phyloP scores from a whole-genome alignment of 192 early-diverging fungal species.

The Coemansia sp. region DNA sequence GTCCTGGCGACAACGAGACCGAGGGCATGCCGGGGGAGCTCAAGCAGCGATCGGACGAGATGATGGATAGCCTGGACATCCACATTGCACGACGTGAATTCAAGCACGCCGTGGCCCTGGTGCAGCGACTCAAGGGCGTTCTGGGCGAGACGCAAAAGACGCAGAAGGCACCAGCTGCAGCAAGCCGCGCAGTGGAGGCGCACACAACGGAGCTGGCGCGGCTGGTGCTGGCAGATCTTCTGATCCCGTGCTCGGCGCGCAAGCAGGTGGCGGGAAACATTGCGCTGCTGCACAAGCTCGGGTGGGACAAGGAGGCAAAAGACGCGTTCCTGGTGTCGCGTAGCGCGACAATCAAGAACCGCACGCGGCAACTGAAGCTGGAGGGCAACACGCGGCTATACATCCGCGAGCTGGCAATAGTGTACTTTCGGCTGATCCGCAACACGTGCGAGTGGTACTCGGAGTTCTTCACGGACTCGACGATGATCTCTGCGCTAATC shows the following conservation, averaged over 20 bases:
- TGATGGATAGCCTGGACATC: constrained; percentile 89
- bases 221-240: constrained; percentile 67
- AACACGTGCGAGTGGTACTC: constrained; percentile 98
- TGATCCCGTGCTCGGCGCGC: constrained; percentile 79
- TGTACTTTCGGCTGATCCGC: constrained; percentile 87
- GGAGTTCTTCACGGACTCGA: constrained; percentile 81
- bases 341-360: constrained; percentile 69
- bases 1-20: constrained; percentile 14
- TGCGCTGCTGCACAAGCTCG: constrained; percentile 72
- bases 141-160: constrained; percentile 17
- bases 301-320: constrained; percentile 66
- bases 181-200: constrained; percentile 27
- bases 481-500: constrained; percentile 90
- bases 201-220: constrained; percentile 54
- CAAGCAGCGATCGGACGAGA: constrained; percentile 57
- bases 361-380: constrained; percentile 70
- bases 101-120: constrained; percentile 66
- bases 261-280: constrained; percentile 78
- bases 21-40: constrained; percentile 14
- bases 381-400: constrained; percentile 87
- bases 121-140: constrained; percentile 30
- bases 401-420: constrained; percentile 80
- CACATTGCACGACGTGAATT: constrained; percentile 91
- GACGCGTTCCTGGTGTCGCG: constrained; percentile 83
- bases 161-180: constrained; percentile 20